Conservation (phyloP, 495 filamentous ascomycete genomes). For the Penicillium coprophilum region DNA sequence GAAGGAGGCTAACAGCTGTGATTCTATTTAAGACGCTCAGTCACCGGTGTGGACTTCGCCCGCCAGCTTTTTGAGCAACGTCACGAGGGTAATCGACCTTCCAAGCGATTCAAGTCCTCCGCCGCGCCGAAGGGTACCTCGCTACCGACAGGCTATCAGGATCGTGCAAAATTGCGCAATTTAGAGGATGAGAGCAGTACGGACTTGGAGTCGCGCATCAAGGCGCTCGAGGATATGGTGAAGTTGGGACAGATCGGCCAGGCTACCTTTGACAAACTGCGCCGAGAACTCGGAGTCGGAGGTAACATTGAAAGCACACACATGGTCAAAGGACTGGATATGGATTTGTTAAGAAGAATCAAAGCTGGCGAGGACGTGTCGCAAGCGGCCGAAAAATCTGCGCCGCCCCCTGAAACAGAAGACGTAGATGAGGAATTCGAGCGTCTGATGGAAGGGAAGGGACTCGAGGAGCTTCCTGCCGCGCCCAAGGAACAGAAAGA, state of each 20-base stretch:
- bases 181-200: constrained; percentile 36
- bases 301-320: constrained; percentile 78
- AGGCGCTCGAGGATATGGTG: constrained; percentile 76
- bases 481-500: constrained; percentile 51
- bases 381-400: constrained; percentile 22
- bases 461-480: constrained; percentile 52
- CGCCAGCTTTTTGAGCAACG: constrained; percentile 82
- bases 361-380: constrained; percentile 70
- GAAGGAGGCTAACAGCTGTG: constrained; percentile 20
- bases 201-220: constrained; percentile 62
- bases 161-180: constrained; percentile 63
- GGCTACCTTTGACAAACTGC: constrained; percentile 68
- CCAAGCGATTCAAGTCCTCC: constrained; percentile 72
- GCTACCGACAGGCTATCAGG: constrained; percentile 76
- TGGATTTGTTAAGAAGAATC: constrained; percentile 71
- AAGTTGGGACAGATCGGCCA: constrained; percentile 81
- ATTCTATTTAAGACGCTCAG: constrained; percentile 58
- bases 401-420: constrained; percentile 12
- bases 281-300: constrained; percentile 71
- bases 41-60: constrained; percentile 71
- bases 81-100: constrained; percentile 45
- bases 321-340: constrained; percentile 89
- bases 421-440: constrained; percentile 80
- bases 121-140: constrained; percentile 83
- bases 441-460: constrained; percentile 60